phyloP scores from a whole-genome alignment of 2,329 filamentous ascomycete genomes.

The Aspergillus ibericus region DNA sequence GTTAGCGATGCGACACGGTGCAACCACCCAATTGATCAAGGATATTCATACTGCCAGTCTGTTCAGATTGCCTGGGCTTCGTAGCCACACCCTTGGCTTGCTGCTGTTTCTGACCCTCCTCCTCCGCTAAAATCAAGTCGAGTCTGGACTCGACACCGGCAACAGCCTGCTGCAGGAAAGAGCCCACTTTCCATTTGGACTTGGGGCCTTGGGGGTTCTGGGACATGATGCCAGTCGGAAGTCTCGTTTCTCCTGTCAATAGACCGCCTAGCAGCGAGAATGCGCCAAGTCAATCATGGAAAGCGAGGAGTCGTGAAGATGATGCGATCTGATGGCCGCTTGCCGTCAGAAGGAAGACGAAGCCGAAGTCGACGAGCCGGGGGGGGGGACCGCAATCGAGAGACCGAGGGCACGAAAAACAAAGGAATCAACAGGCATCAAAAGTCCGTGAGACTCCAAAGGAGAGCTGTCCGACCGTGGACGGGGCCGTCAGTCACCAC shows the following conservation, averaged over 20 bases:
- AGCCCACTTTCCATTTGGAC: constrained; percentile 66
- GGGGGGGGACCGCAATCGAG: constrained; percentile 9
- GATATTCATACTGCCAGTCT: constrained; percentile 36
- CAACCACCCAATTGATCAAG: not conserved
- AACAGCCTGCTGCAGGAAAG: constrained; percentile 83
- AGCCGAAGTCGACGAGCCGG: not conserved
- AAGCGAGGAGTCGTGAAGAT: constrained; percentile 7
- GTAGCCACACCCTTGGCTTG: constrained; percentile 25
- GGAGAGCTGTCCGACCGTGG: not conserved
- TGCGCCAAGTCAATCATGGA: constrained; percentile 11
- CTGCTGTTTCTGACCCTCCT: constrained; percentile 42
- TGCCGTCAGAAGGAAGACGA: constrained; percentile 14
- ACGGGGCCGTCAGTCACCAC: not conserved
- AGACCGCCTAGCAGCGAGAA: constrained; percentile 14
- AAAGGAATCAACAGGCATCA: not conserved
- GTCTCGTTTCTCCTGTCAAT: not conserved
- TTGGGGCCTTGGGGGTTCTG: constrained; percentile 47
- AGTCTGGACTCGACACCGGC: constrained; percentile 90
- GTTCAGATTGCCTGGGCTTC: constrained; percentile 39
- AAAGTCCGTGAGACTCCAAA: not conserved
- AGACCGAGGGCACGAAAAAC: constrained; percentile 2
- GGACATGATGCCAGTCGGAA: constrained; percentile 26
- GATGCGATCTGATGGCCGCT: constrained; percentile 10
- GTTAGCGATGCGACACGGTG: constrained; percentile 24
- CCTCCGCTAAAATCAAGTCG: constrained; percentile 86